phyloP scores from a whole-genome alignment of 202 grass and related monocot genomes.

The Hordeum pubiflorum region DNA sequence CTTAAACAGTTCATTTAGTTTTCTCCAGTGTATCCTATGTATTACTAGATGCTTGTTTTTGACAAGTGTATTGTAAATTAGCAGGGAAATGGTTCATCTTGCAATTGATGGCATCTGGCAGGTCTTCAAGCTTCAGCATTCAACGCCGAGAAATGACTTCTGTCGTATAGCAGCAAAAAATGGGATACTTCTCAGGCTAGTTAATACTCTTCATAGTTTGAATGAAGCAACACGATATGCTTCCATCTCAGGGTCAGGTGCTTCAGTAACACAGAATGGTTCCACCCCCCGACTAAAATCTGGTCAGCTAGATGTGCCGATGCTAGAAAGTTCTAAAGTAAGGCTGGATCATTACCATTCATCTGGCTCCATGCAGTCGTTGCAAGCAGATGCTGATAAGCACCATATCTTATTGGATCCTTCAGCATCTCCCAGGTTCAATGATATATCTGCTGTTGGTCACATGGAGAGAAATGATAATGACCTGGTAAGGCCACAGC shows the following conservation, averaged over 20 bases:
- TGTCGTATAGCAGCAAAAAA: slow-evolving; percentile 93
- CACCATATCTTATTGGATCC: slow-evolving; percentile 40
- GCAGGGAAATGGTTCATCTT: slow-evolving; percentile 98
- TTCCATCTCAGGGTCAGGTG: slow-evolving; percentile 59
- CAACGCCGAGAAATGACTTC: slow-evolving; percentile 84
- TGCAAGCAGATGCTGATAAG: slow-evolving; percentile 57
- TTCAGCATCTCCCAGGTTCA: slow-evolving; percentile 42
- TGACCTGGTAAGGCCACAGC: slow-evolving; percentile 51
- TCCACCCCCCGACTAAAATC: slow-evolving; percentile 62
- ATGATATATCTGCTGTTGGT: slow-evolving; percentile 34
- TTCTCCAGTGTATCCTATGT: background rate
- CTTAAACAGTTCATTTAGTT: slow-evolving; percentile 6
- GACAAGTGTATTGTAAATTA: slow-evolving; percentile 27
- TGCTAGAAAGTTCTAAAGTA: slow-evolving; percentile 49
- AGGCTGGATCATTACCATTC: slow-evolving; percentile 59
- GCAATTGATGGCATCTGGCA: slow-evolving; percentile 98
- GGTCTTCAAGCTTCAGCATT: slow-evolving; percentile 91
- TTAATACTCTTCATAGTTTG: slow-evolving; percentile 94
- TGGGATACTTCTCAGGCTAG: slow-evolving; percentile 74
- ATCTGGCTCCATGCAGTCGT: slow-evolving; percentile 47
- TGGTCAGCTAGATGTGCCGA: slow-evolving; percentile 59
- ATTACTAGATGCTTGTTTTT: slow-evolving; percentile 23
- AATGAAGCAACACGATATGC: slow-evolving; percentile 93
- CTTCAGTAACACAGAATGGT: slow-evolving; percentile 68
- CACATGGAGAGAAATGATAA: slow-evolving; percentile 49